Evolutionary conservation across 192 early-diverging fungal species (phyloP).

Genomic region (Coemansia sp.): DNA sequence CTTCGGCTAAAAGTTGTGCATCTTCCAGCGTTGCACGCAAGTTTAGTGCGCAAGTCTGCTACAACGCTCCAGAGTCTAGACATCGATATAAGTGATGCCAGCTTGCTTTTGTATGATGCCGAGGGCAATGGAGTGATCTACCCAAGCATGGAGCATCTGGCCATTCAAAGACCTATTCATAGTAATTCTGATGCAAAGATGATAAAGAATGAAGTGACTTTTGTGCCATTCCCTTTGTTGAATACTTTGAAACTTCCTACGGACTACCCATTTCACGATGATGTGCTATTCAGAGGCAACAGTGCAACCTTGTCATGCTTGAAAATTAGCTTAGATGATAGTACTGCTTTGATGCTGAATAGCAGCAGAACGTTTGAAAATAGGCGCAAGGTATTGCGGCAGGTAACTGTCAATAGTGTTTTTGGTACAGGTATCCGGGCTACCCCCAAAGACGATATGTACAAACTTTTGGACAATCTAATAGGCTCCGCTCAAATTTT

Average conservation of each 20-base stretch:
- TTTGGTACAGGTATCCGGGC: too few relatives aligned
- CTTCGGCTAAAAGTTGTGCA: background rate
- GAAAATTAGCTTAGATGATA: background rate
- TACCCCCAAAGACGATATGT: background rate
- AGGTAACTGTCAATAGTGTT: background rate
- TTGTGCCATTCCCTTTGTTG: constrained; percentile 1
- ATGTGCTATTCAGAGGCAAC: constrained; percentile 5
- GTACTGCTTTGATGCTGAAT: background rate
- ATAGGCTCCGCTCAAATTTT: too few relatives aligned
- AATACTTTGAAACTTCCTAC: background rate
- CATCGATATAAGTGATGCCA: background rate
- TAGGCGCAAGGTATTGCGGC: background rate
- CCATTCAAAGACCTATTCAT: background rate
- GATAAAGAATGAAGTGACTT: too few relatives aligned
- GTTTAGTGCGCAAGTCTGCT: background rate
- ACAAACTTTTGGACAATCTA: background rate
- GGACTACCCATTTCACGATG: constrained; percentile 6
- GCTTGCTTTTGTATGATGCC: background rate
- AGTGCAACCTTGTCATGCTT: background rate
- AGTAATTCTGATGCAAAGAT: background rate
- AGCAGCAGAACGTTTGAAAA: background rate
- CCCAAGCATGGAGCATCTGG: background rate
- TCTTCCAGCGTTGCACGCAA: background rate
- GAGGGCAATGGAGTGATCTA: background rate
- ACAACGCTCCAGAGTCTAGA: background rate